Conservation (phyloP, 164 flowering plant species). For the Annona squamosa region DNA sequence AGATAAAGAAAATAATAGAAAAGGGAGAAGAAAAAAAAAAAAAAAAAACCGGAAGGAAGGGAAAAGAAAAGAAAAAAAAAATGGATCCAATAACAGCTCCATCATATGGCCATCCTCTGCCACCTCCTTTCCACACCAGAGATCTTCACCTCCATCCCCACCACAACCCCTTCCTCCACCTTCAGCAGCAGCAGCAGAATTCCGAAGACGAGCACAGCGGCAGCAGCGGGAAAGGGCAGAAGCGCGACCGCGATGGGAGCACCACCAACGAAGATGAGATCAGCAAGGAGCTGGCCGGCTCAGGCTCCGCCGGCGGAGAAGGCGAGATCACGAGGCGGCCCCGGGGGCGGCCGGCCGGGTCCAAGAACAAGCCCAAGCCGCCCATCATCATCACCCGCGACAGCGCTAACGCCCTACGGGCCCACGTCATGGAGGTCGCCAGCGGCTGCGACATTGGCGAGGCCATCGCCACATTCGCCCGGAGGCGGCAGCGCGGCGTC, state of each 20-base stretch:
- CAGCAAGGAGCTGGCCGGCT: slow-evolving; percentile 19
- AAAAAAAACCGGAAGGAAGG: slow-evolving; percentile 7
- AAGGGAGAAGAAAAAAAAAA: not conserved
- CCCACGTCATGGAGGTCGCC: slow-evolving; percentile 86
- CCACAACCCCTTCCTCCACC: slow-evolving; percentile 33
- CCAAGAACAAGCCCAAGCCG: slow-evolving; percentile 91
- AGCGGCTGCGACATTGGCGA: slow-evolving; percentile 68
- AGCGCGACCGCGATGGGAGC: slow-evolving; percentile 29
- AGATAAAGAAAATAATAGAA: not conserved
- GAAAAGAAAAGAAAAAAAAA: not conserved
- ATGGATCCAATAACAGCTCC: slow-evolving; percentile 66
- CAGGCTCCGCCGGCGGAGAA: slow-evolving; percentile 18
- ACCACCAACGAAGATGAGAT: slow-evolving; percentile 14
- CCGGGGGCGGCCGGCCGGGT: slow-evolving; percentile 79
- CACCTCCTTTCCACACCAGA: slow-evolving; percentile 71
- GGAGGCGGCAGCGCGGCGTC: slow-evolving; percentile 68
- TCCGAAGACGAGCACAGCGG: slow-evolving; percentile 54
- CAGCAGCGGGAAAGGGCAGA: slow-evolving; percentile 26
- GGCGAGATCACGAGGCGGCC: slow-evolving; percentile 60
- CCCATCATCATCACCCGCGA: slow-evolving; percentile 86
- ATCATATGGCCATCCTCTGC: slow-evolving; percentile 66
- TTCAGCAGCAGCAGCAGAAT: slow-evolving; percentile 35
- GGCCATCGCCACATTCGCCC: slow-evolving; percentile 58
- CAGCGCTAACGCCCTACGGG: slow-evolving; percentile 78
- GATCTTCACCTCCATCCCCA: slow-evolving; percentile 62